phyloP scores from a whole-genome alignment of 495 filamentous ascomycete species.

The Poronia punctata region DNA sequence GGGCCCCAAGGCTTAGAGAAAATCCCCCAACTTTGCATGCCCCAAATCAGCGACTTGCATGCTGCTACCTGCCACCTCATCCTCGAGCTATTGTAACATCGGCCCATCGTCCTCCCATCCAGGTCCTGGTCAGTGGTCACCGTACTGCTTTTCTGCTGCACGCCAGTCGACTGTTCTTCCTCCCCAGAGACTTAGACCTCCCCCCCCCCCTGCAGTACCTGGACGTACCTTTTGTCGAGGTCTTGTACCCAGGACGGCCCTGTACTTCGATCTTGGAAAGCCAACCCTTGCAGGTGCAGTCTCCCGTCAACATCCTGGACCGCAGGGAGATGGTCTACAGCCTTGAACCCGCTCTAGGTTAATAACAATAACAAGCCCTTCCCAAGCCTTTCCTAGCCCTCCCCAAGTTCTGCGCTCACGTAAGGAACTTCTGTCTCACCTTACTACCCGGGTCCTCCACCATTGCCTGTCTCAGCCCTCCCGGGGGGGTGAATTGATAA shows the following conservation, averaged over 20 bases:
- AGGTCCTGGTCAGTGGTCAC: slow-evolving; percentile 19
- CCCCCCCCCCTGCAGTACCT: slow-evolving; percentile 19
- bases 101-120: slow-evolving; percentile 25
- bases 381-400: slow-evolving; percentile 27
- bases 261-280: slow-evolving; percentile 24
- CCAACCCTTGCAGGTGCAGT: slow-evolving; percentile 26
- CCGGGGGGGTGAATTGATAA: slow-evolving; percentile 25
- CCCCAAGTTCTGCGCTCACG: slow-evolving; percentile 22
- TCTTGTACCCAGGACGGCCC: slow-evolving; percentile 22
- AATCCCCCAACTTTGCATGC: slow-evolving; percentile 29
- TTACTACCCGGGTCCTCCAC: slow-evolving; percentile 14
- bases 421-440: slow-evolving; percentile 15
- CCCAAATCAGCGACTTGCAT: slow-evolving; percentile 32
- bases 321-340: slow-evolving; percentile 25
- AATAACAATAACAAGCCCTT: slow-evolving; percentile 25
- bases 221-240: slow-evolving; percentile 27
- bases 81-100: slow-evolving; percentile 33
- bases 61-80: slow-evolving; percentile 29
- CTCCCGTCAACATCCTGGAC: slow-evolving; percentile 27
- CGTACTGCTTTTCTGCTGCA: slow-evolving; percentile 20
- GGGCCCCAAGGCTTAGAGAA: slow-evolving; percentile 23
- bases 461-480: slow-evolving; percentile 14
- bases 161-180: too few species aligned
- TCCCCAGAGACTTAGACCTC: slow-evolving; percentile 22
- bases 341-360: slow-evolving; percentile 25